Evolutionary conservation across 2,329 filamentous ascomycete species (phyloP), one percentile per base, ranked within the genome.

Genomic region (Colletotrichum coccodes): DNA sequence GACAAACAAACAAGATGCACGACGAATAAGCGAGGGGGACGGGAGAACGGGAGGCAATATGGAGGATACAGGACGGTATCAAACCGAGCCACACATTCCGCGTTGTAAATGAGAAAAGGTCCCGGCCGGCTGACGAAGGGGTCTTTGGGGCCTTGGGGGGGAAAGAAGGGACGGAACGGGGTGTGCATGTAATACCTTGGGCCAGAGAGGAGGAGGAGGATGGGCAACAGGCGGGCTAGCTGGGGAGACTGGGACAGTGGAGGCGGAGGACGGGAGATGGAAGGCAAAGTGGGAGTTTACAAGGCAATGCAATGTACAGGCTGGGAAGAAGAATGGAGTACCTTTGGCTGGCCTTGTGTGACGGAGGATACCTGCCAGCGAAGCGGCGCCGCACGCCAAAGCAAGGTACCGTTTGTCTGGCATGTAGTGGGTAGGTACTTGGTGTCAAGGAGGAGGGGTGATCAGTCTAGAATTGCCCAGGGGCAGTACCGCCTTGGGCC

Each of bases 11-110:
- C 49, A 50, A 16, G 50, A 54, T n/a, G 30, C 44, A 59, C 34
- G 44, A 30, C 30, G 32, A 50, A 9, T 49, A 49, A 26, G 57
- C 32, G 42, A 49, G 14, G 44, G 52, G 38, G 30, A 57, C 40
- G 46, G 49, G 60, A 32, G 46, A 49, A 44, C 34, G 49, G 60
- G 65, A 54, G 34, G 65, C 54, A 50, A 64, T 54, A 59, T 59
- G 65, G 32, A 58, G 52, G 53, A 40, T 28, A 23, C 49, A 40
- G 32, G 61, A 32, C 42, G 40, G 54, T 65, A 49, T 68, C 40
- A 60, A 57, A 54, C 42, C 54, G 38, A 44, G 61, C 56, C 60
- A 65, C 54, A 42, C 65, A 68, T 68, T 68, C 54, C 53, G 61
- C n/a, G 53, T 60, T 65, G 65, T 47, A 60, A 53, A 60, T 64